Base-by-base conservation (phyloP, 1,284 basidiomycete genomes). In the Earliella scabrosa region DNA sequence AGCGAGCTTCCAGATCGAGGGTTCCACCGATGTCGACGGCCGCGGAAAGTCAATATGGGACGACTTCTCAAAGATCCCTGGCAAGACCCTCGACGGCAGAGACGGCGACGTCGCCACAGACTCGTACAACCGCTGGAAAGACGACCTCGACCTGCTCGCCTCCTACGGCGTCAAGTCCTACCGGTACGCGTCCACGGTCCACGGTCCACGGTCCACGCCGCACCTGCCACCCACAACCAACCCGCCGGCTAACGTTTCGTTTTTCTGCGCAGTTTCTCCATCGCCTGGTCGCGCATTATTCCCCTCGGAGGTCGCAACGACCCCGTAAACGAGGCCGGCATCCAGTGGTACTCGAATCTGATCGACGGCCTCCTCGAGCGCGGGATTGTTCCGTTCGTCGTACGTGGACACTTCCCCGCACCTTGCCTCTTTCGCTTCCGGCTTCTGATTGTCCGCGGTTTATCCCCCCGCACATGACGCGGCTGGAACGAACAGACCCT, bases 31-130 rank as follows among this genome's bases (percentile, higher is more conserved):
- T 46, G 75, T 72, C 23, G 82, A 85, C 49, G 82, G 81, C 10
- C 83, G 86, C 51, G 82, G 84, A 0, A 82, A 82, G 55, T 87
- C 86, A 20, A 83, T 89, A 63, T 92, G 89, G 89, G 90, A 92
- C 68, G 82, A 82, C 51, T 92, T 89, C 71, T 82, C 85, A 38
- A 79, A 83, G 57, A 74, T 73, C 21, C 87, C 87, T 0, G 87
- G 87, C 50, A 83, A 83, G 70, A 88, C 85, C 13, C 73, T 77
- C 43, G 89, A 91, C 65, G 86, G 87, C 3, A 72, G 80, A 26
- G 80, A 83, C 57, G 88, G 88, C 2, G 86, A 88, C 58, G 75
- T 82, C 46, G 88, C 89, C 4, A 88, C 86, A 20, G 86, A 89
- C 71, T 90, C 88, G 8, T 87, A 86, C 73, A 77, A 76, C 43